These are phyloP conservation scores for Umbellularia californica DNA, from an alignment of 164 flowering plant genomes.

Conservation along the genomic window DNA sequence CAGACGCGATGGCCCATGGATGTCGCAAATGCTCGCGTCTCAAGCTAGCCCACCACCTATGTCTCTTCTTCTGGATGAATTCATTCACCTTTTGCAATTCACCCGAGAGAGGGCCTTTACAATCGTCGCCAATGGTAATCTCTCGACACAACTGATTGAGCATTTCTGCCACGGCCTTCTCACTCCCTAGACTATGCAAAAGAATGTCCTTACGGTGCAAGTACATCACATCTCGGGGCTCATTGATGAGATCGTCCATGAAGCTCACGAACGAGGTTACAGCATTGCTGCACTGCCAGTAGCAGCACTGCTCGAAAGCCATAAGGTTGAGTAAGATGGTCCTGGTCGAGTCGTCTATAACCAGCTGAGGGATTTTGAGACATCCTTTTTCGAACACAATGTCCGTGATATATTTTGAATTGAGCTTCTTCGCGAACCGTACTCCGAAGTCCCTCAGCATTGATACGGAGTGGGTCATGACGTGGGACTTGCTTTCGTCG, in stretches of 20 bases:
- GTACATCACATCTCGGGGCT: slow-evolving; percentile 16
- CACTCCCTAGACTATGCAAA: slow-evolving; percentile 20
- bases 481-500: too few relatives aligned
- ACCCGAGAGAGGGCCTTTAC: slow-evolving; percentile 10
- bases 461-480: neutral
- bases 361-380: slow-evolving; percentile 19
- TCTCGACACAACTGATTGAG: slow-evolving; percentile 22
- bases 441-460: slow-evolving; percentile 1
- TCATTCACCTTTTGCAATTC: slow-evolving; percentile 1
- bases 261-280: slow-evolving; percentile 20
- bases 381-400: slow-evolving; percentile 13
- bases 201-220: slow-evolving; percentile 17
- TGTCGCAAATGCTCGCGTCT: slow-evolving; percentile 19
- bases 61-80: slow-evolving; percentile 8
- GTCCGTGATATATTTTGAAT: slow-evolving; percentile 8
- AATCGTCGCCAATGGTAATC: slow-evolving; percentile 11
- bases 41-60: slow-evolving; percentile 14
- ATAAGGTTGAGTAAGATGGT: slow-evolving; percentile 27
- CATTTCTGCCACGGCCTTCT: slow-evolving; percentile 20
- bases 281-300: slow-evolving; percentile 8
- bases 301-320: slow-evolving; percentile 26
- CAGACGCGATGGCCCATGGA: slow-evolving; percentile 19
- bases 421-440: neutral
- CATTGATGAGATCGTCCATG: slow-evolving; percentile 22
- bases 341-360: slow-evolving; percentile 21